Base-by-base conservation (phyloP, 805 yeast species). In the Kuraishia borneana region DNA sequence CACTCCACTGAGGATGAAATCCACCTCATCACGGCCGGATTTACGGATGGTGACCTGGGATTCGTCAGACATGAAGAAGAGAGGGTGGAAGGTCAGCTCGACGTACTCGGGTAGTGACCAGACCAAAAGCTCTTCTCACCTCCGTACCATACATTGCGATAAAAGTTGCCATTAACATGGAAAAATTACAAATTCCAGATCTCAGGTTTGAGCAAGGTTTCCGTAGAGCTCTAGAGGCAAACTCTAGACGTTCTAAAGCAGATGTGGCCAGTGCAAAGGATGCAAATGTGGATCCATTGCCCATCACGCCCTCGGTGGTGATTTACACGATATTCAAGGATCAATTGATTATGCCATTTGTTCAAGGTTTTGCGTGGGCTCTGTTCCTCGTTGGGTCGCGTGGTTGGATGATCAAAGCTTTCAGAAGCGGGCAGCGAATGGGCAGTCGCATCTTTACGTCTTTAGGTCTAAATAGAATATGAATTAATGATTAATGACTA, bases 1-100 rank as follows among this genome's bases (percentile, higher is more conserved):
- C 22, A 87, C 88, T 50, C 87, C 85, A 30, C 83, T 72, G 37
- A 92, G 59, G 26, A 89, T 84, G 50, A 92, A 82, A 56, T 92
- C 95, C 41, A 92, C 96, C 50, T 76, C 82, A 51, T 89, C 96
- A 43, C 69, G 68, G 32, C 81, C 87, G 14, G 89, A 76, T 50
- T 78, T 77, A 58, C 96, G 76, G 54, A 92, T 89, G 31, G 89
- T 85, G 42, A 92, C 83, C 44, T 81, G 76, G 16, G 96, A 95
- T 31, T 76, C 83, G 46, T 58, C 50, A 16, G 47, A 39, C 54
- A 50, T 46, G 19, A 8, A 8, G 23, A 21, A 10, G 7, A 8
- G 23, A 21, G 10, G 23, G 23, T 8, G 7, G 10, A 8, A 21
- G 7, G 23, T 8, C 10, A 21, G 23, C 10, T 21, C 23, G 23